Percentiles rank a stretch among this genome's conserved stretches.
Conservation (phyloP, 2,329 filamentous ascomycete species). For the Fusarium temperatum region DNA sequence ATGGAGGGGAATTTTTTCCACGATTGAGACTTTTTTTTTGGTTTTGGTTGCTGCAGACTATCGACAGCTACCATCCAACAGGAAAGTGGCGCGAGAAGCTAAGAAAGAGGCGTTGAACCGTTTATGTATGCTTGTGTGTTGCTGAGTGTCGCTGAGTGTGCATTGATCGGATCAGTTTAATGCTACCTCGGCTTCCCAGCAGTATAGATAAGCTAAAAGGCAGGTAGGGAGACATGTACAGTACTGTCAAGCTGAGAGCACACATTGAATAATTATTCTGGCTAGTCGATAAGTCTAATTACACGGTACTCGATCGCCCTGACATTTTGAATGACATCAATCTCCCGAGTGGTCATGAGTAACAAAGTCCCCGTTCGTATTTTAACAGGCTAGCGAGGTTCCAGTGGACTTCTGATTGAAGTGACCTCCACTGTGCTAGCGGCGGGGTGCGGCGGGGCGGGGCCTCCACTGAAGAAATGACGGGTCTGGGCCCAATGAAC, state of each 20-base stretch:
- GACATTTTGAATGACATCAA: constrained; percentile 31
- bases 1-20: neutral
- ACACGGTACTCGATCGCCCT: neutral
- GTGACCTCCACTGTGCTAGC: constrained; percentile 2
- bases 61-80: constrained; percentile 2
- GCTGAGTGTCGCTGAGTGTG: neutral
- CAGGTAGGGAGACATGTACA: neutral
- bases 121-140: neutral
- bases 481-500: neutral
- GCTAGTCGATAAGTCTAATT: neutral
- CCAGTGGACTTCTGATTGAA: neutral
- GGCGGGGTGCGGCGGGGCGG: neutral
- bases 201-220: neutral
- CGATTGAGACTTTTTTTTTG: neutral
- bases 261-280: neutral
- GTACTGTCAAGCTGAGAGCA: neutral
- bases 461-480: neutral
- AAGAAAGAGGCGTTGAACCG: constrained; percentile 19
- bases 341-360: constrained; percentile 9
- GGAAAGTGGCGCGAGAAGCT: constrained; percentile 13
- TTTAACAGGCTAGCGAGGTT: constrained; percentile 12
- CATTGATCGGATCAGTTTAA: neutral
- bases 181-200: neutral
- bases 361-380: constrained; percentile 13
- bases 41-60: neutral